Base-by-base conservation (phyloP, 495 filamentous ascomycete species). In the Opeltia flavorubescens region DNA sequence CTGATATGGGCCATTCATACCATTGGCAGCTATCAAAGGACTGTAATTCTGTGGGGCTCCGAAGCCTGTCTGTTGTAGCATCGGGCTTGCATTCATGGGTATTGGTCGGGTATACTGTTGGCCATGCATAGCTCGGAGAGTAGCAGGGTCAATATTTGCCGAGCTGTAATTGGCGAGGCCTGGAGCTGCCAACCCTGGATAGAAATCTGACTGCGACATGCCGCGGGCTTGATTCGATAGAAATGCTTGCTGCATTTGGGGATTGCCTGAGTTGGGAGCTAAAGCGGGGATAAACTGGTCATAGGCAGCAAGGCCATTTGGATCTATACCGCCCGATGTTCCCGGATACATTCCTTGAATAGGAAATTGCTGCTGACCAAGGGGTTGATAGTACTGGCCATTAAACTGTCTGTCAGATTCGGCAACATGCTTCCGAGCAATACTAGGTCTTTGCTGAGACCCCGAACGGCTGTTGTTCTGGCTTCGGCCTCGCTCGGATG, bases 341-440 rank as follows among this genome's bases (percentile, higher is more conserved):
- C 68, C 59, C 3, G 64, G 35, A 21, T 52, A 49, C 12, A 52
- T 57, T 6, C 46, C 40, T 25, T 50, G 48, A 46, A 49, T 46
- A 12, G 71, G 66, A 23, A 61, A 55, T 44, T 57, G 61, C 44
- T 67, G 66, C 34, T 51, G 11, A 55, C 54, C 40, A 55, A 57
- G 46, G 62, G 64, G 53, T 50, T 61, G 50, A 62, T 57, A 46
- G 55, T 51, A 72, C 44, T 69, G 71, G 26, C 62, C 63, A 46
- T 56, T 68, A 50, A 65, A 74, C 30, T 72, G 71, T 50, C 70
- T 59, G 6, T 74, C 72, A 50, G 64, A 49, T n/a, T 64, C 44
- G 11, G 56, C 59, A 39, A 72, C 69, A 20, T 64, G 62, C 45
- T 68, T 68, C 47, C 63, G 66, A 6, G 60, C 51, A 45, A 63